Base-by-base conservation (phyloP, 805 yeast genomes). In the Kluyveromyces aestuarii region DNA sequence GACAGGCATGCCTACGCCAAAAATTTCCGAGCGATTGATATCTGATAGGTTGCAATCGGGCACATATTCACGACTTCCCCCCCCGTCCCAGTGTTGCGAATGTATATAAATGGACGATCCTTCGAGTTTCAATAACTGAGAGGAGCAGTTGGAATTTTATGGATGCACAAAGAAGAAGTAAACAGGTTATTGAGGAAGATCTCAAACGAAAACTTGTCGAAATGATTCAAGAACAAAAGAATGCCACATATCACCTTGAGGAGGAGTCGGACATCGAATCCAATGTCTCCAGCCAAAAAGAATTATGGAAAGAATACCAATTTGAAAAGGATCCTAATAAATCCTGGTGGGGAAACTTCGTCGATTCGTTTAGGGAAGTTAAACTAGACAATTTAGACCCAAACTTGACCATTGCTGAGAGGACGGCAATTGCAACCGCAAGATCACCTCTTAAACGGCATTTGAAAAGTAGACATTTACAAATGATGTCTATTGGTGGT, bases 401-500 rank as follows among this genome's bases (percentile, higher is more conserved):
- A 35, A 61, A 58, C 48, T 58, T 62, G 54, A 68, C 70, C 25
- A 73, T 59, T 48, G 70, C 63, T 48, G 79, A 70, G 71, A 73
- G 73, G 58, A 71, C 68, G 50, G 73, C 76, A 13, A 65, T 69
- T 35, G 54, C 62, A 27, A 65, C 67, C 2, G 80, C 83, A 21
- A 69, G 71, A 50, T 69, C 86, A 4, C 88, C 86, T 2, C 69
- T 82, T 49, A 68, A 76, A 41, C 72, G 76, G 54, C 68, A 74
- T 9, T 64, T 80, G 57, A 78, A 77, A 55, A 64, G 69, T 40
- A 75, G 84, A 68, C 77, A 65, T 65, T 70, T 69, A 67, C 83
- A 79, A 62, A 77, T 81, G 81, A 77, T 81, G 51, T 82, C 87
- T 33, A 73, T 82, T 47, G 88, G 85, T 51, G 86, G 87, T 54